Evolutionary conservation across 306 rosid genomes (phyloP).

Genomic region (Cicer yamashitae): DNA sequence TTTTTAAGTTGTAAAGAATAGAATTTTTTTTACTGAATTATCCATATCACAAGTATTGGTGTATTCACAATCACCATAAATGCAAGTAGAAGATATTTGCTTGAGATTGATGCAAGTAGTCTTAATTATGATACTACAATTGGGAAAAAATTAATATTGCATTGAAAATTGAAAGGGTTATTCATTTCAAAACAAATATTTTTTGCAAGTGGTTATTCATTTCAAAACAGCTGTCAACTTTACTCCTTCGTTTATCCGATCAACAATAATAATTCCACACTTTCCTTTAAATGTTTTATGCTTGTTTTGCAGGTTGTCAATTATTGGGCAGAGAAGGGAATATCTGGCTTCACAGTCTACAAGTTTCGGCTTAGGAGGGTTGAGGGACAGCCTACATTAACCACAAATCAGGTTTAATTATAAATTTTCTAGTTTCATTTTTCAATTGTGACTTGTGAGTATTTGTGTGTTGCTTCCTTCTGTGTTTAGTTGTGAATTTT

Average conservation of each 20-base stretch:
- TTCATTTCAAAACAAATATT: no score
- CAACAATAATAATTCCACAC: neutral
- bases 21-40: no score
- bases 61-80: no score
- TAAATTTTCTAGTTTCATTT: conserved; percentile 23
- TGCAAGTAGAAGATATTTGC: no score
- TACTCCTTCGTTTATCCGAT: neutral
- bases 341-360: conserved; percentile 87
- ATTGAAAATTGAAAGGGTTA: no score
- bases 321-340: conserved; percentile 93
- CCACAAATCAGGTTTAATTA: conserved; percentile 82
- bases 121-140: no score
- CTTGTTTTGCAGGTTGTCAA: conserved; percentile 67
- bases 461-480: neutral
- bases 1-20: neutral
- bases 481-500: neutral
- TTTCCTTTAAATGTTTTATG: neutral
- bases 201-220: no score
- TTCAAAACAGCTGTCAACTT: neutral
- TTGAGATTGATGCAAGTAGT: no score
- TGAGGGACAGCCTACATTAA: conserved; percentile 80
- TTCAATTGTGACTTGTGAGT: neutral
- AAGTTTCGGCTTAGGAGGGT: conserved; percentile 87
- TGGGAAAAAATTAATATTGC: no score
- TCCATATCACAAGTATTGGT: no score